Conservation (phyloP, 2,329 filamentous ascomycete genomes). For the Cladobotryum protrusum region DNA sequence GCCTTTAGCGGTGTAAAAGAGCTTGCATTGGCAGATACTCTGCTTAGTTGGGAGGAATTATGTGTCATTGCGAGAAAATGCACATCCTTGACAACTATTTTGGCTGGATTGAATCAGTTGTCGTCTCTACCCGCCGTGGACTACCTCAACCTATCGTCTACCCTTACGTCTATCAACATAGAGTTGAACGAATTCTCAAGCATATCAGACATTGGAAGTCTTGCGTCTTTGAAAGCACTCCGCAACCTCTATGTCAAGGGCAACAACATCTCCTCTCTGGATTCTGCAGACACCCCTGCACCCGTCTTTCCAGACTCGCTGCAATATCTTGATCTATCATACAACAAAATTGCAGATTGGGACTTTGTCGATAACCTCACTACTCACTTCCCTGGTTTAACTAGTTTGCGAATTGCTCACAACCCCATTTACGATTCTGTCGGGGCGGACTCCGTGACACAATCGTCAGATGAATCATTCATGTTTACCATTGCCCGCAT, state of each 20-base stretch:
- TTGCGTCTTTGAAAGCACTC: constrained; percentile 46
- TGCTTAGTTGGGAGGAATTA: constrained; percentile 61
- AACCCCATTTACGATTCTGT: constrained; percentile 72
- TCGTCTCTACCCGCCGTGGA: constrained; percentile 40
- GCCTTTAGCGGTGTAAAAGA: constrained; percentile 49
- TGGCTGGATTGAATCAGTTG: constrained; percentile 54
- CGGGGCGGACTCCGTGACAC: constrained; percentile 36
- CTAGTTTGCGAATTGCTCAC: constrained; percentile 70
- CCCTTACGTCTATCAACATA: constrained; percentile 58
- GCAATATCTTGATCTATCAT: constrained; percentile 65
- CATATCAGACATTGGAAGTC: constrained; percentile 49
- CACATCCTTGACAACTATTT: constrained; percentile 42
- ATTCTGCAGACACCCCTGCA: constrained; percentile 17
- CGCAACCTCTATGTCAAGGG: constrained; percentile 66
- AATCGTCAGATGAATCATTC: constrained; percentile 70
- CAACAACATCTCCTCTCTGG: constrained; percentile 56
- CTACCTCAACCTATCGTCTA: constrained; percentile 37
- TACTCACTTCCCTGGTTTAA: constrained; percentile 63
- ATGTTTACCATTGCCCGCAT: constrained; percentile 82
- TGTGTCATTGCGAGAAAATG: constrained; percentile 49
- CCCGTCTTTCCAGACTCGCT: constrained; percentile 50
- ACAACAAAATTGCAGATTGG: constrained; percentile 66
- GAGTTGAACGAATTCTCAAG: constrained; percentile 65
- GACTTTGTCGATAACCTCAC: constrained; percentile 64
- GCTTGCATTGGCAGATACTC: constrained; percentile 60